Percentiles rank a stretch among this genome's conserved stretches.
These are phyloP conservation scores for Coniochaeta ligniaria DNA, from an alignment of 2,329 filamentous ascomycete genomes.

Conservation along the genomic window DNA sequence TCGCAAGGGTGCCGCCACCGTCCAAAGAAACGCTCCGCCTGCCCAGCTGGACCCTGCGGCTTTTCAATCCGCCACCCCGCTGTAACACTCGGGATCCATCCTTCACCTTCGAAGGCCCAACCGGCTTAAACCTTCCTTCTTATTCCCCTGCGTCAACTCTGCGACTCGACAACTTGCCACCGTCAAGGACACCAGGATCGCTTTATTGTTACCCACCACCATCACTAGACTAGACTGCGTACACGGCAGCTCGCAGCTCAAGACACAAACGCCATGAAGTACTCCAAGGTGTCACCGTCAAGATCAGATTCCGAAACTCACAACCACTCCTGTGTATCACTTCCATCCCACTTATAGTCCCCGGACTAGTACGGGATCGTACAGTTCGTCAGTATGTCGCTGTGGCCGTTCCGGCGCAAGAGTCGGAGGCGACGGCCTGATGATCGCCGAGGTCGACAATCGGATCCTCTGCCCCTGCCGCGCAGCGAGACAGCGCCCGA, in stretches of 20 bases:
- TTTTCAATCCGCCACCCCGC: slow-evolving; percentile 1
- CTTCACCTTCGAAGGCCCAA: not conserved
- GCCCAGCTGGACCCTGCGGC: not conserved
- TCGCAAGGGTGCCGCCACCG: not conserved
- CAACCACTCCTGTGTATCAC: not conserved
- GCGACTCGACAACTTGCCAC: not conserved
- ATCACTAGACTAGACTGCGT: not conserved
- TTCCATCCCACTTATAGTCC: not conserved
- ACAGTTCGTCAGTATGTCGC: slow-evolving; percentile 47
- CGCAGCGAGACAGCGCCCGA: slow-evolving; percentile 21
- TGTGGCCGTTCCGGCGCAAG: slow-evolving; percentile 78
- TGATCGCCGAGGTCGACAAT: slow-evolving; percentile 18
- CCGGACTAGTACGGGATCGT: not conserved
- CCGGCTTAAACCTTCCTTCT: not conserved
- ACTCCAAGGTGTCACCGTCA: not conserved
- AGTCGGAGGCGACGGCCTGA: slow-evolving; percentile 58
- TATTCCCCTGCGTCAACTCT: not conserved
- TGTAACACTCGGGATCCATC: not conserved
- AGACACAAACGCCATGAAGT: not conserved
- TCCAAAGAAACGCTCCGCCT: not conserved
- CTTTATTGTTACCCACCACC: not conserved
- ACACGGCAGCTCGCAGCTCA: not conserved
- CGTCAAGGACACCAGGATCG: not conserved
- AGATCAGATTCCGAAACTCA: not conserved
- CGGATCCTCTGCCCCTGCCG: slow-evolving; percentile 19